Conservation (phyloP, 75 land plant species). For the Picea sitchensis region DNA sequence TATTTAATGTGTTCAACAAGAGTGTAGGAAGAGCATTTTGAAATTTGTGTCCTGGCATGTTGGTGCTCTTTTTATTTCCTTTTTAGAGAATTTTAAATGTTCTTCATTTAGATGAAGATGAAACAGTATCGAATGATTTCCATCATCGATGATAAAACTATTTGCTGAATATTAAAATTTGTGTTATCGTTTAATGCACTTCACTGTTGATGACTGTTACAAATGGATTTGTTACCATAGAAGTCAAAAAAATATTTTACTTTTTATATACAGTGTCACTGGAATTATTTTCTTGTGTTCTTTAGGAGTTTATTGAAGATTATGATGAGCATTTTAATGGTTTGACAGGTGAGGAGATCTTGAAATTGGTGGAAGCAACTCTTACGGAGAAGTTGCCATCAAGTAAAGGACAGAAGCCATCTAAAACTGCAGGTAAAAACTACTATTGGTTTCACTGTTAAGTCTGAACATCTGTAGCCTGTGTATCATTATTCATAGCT, state of each 20-base stretch:
- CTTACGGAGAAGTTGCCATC: conserved; percentile 40
- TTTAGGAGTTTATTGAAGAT: not conserved
- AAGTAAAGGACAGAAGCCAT: conserved; percentile 22
- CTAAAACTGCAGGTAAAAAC: conserved; percentile 42
- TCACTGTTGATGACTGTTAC: too few species aligned
- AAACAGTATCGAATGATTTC: not conserved
- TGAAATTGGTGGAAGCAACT: conserved; percentile 38
- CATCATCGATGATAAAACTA: not conserved
- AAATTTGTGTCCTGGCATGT: not conserved
- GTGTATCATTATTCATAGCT: not conserved
- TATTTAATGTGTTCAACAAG: not conserved
- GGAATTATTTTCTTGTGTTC: not conserved
- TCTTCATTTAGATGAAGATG: not conserved
- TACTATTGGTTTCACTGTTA: not conserved
- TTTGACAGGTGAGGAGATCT: conserved; percentile 39
- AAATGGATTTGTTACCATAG: too few species aligned
- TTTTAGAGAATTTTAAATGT: not conserved
- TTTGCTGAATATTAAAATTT: not conserved
- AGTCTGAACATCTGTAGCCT: not conserved
- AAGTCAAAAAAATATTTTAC: too few species aligned
- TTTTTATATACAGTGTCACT: not conserved
- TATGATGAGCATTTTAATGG: not conserved
- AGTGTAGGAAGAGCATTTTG: too few species aligned
- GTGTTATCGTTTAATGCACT: not conserved
- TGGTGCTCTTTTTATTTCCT: not conserved